phyloP scores from a whole-genome alignment of 2,329 filamentous ascomycete species.

The Lachnellula hyalina region DNA sequence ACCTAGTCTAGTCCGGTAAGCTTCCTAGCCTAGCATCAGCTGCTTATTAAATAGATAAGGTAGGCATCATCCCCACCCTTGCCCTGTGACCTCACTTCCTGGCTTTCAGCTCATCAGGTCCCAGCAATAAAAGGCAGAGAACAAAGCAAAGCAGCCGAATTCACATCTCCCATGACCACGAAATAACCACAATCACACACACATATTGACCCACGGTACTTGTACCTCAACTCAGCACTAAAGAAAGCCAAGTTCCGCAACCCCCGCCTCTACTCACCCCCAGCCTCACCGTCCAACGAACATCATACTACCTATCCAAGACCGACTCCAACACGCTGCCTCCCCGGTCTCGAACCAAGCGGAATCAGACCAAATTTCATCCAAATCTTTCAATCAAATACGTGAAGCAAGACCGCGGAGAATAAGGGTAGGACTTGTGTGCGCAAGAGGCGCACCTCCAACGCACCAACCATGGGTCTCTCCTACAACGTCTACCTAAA shows the following conservation, averaged over 20 bases:
- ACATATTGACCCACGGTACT: neutral
- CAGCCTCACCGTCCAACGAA: neutral
- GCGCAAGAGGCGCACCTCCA: neutral
- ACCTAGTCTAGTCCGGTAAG: too few species aligned
- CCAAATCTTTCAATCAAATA: neutral
- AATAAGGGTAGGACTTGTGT: neutral
- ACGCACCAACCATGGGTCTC: constrained; percentile 63
- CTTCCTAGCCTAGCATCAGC: neutral
- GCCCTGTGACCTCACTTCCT: neutral
- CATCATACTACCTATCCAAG: neutral
- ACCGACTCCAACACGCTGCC: neutral
- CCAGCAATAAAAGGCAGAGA: neutral
- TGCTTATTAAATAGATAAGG: neutral
- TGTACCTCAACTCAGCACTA: neutral
- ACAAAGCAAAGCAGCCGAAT: neutral
- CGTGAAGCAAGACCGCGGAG: neutral
- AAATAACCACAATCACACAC: neutral
- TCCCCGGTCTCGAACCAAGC: neutral
- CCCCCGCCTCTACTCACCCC: neutral
- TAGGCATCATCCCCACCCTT: neutral
- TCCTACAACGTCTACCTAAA: constrained; percentile 88
- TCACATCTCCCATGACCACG: neutral
- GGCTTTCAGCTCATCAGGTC: neutral
- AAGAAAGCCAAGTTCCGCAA: too few species aligned
- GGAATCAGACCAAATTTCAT: neutral